phyloP scores from a whole-genome alignment of 1,139 yeast species.

The Debaryomyces subglobosus region DNA sequence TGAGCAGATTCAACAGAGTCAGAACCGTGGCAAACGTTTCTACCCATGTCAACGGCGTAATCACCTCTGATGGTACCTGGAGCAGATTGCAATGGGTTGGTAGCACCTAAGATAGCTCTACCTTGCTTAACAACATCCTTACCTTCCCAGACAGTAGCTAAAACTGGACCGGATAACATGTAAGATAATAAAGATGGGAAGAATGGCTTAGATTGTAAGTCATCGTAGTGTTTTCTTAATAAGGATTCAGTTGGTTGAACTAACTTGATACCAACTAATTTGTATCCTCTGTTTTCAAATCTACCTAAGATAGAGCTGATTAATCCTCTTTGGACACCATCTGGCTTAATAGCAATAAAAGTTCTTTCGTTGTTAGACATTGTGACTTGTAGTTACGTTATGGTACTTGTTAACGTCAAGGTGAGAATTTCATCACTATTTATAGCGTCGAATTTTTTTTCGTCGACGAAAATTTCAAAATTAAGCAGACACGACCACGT shows the following conservation, averaged over 20 bases:
- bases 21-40: conserved; percentile 99
- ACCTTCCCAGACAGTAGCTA: conserved; percentile 99
- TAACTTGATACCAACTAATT: conserved; percentile 94
- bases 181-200: conserved; percentile 93
- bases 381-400: conserved; percentile 6
- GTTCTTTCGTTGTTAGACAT: conserved; percentile 84
- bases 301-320: conserved; percentile 87
- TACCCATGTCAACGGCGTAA: conserved; percentile 94
- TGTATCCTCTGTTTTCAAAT: conserved; percentile 95
- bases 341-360: conserved; percentile 99
- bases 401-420: neutral
- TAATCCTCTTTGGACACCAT: conserved; percentile 99
- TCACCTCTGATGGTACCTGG: conserved; percentile 99
- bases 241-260: conserved; percentile 83
- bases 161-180: conserved; percentile 98
- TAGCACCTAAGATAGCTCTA: conserved; percentile 97
- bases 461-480: conserved; percentile 4
- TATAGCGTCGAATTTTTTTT: conserved; percentile 2
- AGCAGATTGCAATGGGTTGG: conserved; percentile 95
- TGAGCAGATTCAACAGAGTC: conserved; percentile 98
- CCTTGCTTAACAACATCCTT: conserved; percentile 99
- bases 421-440: conserved; percentile 5
- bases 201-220: conserved; percentile 94
- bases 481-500: conserved; percentile 5
- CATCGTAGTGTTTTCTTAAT: conserved; percentile 93